phyloP scores from a whole-genome alignment of 345 rosid species.

The Moricandia arvensis region DNA sequence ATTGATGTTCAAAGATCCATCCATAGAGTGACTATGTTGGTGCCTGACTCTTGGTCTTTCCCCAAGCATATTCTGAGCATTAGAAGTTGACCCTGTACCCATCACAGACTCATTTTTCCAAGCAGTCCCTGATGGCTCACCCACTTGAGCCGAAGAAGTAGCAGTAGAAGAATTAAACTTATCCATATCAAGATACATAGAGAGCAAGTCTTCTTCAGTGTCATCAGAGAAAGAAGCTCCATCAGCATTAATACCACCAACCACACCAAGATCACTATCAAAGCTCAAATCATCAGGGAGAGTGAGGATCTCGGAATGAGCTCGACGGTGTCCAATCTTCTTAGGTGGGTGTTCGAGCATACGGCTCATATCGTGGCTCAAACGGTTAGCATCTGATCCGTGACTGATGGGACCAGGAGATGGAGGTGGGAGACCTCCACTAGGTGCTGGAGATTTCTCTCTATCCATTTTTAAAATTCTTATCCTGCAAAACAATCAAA shows the following conservation, averaged over 20 bases:
- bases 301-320: slow-evolving; percentile 90
- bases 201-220: slow-evolving; percentile 76
- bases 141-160: slow-evolving; percentile 57
- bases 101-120: slow-evolving; percentile 8
- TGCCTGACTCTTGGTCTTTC: slow-evolving; percentile 90
- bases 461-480: slow-evolving; percentile 54
- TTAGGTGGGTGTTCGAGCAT: slow-evolving; percentile 84
- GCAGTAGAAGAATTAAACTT: slow-evolving; percentile 73
- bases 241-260: slow-evolving; percentile 62
- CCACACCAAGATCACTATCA: slow-evolving; percentile 85
- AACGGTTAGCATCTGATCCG: slow-evolving; percentile 50
- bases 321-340: slow-evolving; percentile 88
- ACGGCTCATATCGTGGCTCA: slow-evolving; percentile 76
- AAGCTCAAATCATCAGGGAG: slow-evolving; percentile 91
- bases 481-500: not conserved
- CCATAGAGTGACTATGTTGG: slow-evolving; percentile 92
- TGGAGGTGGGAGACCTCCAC: slow-evolving; percentile 59
- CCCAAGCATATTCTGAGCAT: slow-evolving; percentile 44
- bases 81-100: slow-evolving; percentile 18
- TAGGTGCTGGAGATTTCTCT: slow-evolving; percentile 53
- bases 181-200: slow-evolving; percentile 89
- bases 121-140: slow-evolving; percentile 46
- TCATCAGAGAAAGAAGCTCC: slow-evolving; percentile 84
- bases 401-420: slow-evolving; percentile 42
- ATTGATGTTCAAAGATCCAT: slow-evolving; percentile 69